Conservation (phyloP, 768 basidiomycete species). For the Coprinellus micaceus region DNA sequence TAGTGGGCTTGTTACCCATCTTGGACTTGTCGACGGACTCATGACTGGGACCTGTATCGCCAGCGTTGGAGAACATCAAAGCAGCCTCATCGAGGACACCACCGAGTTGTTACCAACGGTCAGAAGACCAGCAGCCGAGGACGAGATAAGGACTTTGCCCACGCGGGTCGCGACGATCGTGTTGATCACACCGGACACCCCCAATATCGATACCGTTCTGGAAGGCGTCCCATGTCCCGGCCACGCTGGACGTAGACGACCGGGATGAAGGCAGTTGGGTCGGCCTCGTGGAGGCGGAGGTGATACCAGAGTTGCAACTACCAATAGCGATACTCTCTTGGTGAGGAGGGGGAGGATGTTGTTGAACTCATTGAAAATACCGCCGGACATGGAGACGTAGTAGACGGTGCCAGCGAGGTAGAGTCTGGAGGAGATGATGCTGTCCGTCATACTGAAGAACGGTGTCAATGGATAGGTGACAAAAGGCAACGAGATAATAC, state of each 20-base stretch:
- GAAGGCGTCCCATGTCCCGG: slow-evolving; percentile 94
- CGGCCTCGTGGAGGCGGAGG: slow-evolving; percentile 92
- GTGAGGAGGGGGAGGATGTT: slow-evolving; percentile 96
- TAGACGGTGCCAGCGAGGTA: slow-evolving; percentile 97
- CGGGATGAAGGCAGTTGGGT: slow-evolving; percentile 98
- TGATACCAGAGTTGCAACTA: slow-evolving; percentile 98
- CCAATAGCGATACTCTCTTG: slow-evolving; percentile 99
- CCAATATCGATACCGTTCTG: no score
- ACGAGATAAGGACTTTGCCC: no score
- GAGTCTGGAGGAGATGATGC: slow-evolving; percentile 97
- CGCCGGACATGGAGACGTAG: slow-evolving; percentile 98
- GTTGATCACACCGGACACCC: no score
- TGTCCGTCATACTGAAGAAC: slow-evolving; percentile 90
- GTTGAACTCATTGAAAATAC: slow-evolving; percentile 99
- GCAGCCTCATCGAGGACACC: no score
- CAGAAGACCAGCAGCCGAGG: no score
- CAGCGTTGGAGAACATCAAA: no score
- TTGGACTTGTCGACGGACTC: no score
- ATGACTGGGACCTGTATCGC: no score
- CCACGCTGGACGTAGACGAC: slow-evolving; percentile 98
- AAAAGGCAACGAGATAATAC: not conserved
- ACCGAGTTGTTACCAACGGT: no score
- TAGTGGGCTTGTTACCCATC: slow-evolving; percentile 98
- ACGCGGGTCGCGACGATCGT: no score
- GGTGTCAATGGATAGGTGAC: not conserved